These are phyloP conservation scores for Aspergillus spinulosporus DNA, from an alignment of 2,329 filamentous ascomycete species.

Conservation along the genomic window DNA sequence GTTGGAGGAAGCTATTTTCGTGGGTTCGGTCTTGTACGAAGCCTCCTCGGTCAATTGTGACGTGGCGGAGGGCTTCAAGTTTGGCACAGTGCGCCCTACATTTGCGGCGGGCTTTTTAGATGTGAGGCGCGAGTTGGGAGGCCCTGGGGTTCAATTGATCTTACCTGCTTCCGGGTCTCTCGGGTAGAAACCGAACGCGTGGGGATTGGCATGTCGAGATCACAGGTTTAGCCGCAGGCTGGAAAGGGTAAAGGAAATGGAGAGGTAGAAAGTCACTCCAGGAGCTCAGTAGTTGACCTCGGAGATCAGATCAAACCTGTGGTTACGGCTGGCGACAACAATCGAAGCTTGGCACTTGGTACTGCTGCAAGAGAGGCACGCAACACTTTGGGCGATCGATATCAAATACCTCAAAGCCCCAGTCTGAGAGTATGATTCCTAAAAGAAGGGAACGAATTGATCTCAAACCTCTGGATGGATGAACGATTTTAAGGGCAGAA, in stretches of 20 bases:
- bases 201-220: conserved; percentile 39
- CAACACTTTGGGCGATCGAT: too few relatives aligned
- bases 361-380: neutral
- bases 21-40: conserved; percentile 19
- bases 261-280: too few relatives aligned
- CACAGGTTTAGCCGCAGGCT: too few relatives aligned
- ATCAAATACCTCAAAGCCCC: too few relatives aligned
- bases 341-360: neutral
- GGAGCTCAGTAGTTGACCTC: neutral
- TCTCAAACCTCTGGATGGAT: too few relatives aligned
- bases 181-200: conserved; percentile 39
- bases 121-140: conserved; percentile 17
- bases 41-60: conserved; percentile 11
- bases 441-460: too few relatives aligned
- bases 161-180: conserved; percentile 36
- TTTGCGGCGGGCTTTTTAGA: conserved; percentile 23
- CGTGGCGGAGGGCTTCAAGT: conserved; percentile 14
- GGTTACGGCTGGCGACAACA: neutral
- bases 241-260: too few relatives aligned
- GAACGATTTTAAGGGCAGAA: neutral
- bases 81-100: conserved; percentile 26
- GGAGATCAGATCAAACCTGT: neutral
- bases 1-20: conserved; percentile 12
- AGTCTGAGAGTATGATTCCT: too few relatives aligned
- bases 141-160: conserved; percentile 15